Base-by-base conservation (phyloP, 2,329 filamentous ascomycete genomes). In the Plenodomus biglobosus region DNA sequence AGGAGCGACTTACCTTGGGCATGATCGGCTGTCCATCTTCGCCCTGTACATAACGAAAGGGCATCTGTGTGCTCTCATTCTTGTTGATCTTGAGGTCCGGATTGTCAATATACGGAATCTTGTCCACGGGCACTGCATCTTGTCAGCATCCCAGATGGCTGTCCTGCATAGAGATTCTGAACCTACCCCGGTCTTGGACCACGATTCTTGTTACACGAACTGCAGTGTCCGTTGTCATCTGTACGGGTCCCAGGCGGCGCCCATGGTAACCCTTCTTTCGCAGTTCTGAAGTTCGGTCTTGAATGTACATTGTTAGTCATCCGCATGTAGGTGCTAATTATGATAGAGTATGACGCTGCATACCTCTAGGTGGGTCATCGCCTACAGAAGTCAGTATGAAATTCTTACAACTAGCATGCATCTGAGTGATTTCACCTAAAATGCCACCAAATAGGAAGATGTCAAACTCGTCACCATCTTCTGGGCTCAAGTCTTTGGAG, bases 221-320 rank as follows among this genome's bases (percentile, higher is more conserved):
- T 3, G 94, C 94, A 17, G 94, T 99, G 71, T 99, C 94, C 3
- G 94, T 99, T 2, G 94, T 97, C 92, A 99, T 96, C 74, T 99
- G 94, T 62, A 92, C 86, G 7, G 92, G 90, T 0, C 94, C 94
- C 22, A 99, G 79, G 48, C 94, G 82, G 44, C 94, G 85, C 48
- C 92, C 91, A 48, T 86, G 80, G 64, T 95, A 99, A 2, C 94
- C 94, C 70, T 97, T 96, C 73, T 90, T 91, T 43, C 94, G 85
- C 62, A 99, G 77, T 72, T 99, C 94, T n/a, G 89, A 92, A 3
- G 94, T 99, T 53, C 94, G 86, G 74, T 97, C 92, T 95, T 32
- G 6, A 32, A 46, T 52, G 47, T 52, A 15, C 13, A 17, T 20
- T 40, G 56, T 72, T 53, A 71, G 61, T 40, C 41, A 36, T 49